Percentiles rank a stretch among this genome's conserved stretches.
These are phyloP conservation scores for Monilinia laxa DNA, from an alignment of 2,329 filamentous ascomycete genomes.

Conservation along the genomic window DNA sequence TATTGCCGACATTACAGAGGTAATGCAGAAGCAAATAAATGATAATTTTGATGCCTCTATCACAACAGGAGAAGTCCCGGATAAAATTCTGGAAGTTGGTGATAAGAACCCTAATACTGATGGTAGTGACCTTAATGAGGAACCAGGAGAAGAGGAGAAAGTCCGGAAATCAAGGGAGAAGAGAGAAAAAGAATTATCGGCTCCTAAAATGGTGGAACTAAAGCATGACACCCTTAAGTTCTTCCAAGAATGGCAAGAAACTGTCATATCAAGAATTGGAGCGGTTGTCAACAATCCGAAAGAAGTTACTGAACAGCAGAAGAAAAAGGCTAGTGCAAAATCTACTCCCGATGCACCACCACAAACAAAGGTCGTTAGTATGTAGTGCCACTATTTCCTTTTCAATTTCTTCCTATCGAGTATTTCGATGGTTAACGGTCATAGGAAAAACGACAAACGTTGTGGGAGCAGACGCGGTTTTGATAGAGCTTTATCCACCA, in stretches of 20 bases:
- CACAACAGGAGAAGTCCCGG: conserved; percentile 32
- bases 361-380: conserved; percentile 37
- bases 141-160: conserved; percentile 40
- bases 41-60: conserved; percentile 50
- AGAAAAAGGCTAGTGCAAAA: conserved; percentile 37
- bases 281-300: conserved; percentile 61
- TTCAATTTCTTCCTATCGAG: neutral
- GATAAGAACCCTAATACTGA: conserved; percentile 43
- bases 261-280: conserved; percentile 66
- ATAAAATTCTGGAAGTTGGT: conserved; percentile 37
- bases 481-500: conserved; percentile 56
- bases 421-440: conserved; percentile 3
- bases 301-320: conserved; percentile 42
- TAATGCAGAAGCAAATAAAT: conserved; percentile 53
- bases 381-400: conserved; percentile 24
- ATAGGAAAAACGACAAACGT: conserved; percentile 44
- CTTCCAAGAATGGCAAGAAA: conserved; percentile 78
- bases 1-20: conserved; percentile 53
- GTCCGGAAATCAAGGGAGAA: conserved; percentile 38
- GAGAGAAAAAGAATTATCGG: conserved; percentile 51
- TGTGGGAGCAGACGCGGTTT: conserved; percentile 49
- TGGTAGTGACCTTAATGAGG: conserved; percentile 36
- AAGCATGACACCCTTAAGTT: conserved; percentile 67
- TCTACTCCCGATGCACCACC: conserved; percentile 31
- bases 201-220: conserved; percentile 58